Percentiles rank a stretch among this genome's conserved stretches.
phyloP scores from a whole-genome alignment of 1,284 basidiomycete genomes.

The Peniophora sp. region DNA sequence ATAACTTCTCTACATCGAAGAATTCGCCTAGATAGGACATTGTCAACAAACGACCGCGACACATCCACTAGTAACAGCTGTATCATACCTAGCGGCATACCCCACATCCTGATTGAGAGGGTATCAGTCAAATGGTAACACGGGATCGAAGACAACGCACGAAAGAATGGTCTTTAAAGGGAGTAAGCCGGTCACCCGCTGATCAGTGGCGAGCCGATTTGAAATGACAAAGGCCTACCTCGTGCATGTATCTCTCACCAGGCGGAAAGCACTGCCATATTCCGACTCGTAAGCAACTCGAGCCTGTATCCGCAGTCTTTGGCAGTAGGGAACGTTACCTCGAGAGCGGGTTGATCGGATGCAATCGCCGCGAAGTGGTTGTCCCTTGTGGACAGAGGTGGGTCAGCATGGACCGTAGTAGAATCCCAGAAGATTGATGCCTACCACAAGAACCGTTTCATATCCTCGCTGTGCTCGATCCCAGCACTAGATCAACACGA shows the following conservation, averaged over 20 bases:
- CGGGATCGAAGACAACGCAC: constrained; percentile 1
- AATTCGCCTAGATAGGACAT: constrained; percentile 43
- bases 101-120: constrained; percentile 41
- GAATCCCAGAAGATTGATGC: constrained; percentile 10
- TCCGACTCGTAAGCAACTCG: background rate
- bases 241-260: constrained; percentile 41
- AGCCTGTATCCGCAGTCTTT: background rate
- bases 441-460: constrained; percentile 65
- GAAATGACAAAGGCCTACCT: constrained; percentile 27
- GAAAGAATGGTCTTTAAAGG: constrained; percentile 41
- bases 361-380: constrained; percentile 72
- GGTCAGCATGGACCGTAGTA: background rate
- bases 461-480: constrained; percentile 62
- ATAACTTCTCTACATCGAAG: constrained; percentile 59
- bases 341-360: constrained; percentile 64
- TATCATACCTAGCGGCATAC: constrained; percentile 59
- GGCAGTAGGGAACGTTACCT: constrained; percentile 34
- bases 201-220: background rate
- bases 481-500: constrained; percentile 38
- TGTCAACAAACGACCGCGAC: background rate
- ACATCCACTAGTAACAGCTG: background rate
- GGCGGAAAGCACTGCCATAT: constrained; percentile 51
- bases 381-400: constrained; percentile 39
- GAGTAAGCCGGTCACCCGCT: too few relatives aligned
- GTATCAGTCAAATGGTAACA: background rate